Conservation (phyloP, 768 basidiomycete genomes). For the Dictyophora rubrovolvata region DNA sequence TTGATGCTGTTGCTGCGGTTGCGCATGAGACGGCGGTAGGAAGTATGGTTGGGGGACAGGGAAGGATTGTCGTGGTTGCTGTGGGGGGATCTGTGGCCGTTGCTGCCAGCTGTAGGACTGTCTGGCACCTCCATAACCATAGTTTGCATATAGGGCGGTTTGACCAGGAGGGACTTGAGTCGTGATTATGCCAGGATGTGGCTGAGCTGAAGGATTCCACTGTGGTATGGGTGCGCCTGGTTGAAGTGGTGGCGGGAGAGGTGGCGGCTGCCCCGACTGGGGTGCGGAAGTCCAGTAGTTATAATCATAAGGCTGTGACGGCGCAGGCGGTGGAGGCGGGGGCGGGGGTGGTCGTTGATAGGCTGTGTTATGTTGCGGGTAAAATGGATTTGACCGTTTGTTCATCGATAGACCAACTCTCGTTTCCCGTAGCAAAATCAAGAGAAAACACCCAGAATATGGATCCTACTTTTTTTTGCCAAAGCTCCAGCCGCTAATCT, state of each 20-base stretch:
- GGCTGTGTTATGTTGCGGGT: constrained; percentile 1
- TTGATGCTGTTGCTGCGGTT: constrained; percentile 9
- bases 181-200: constrained; percentile 23
- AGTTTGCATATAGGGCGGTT: constrained; percentile 81
- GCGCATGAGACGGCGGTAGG: constrained; percentile 20
- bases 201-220: constrained; percentile 41
- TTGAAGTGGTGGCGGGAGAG: constrained; percentile 41
- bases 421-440: not conserved
- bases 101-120: constrained; percentile 43
- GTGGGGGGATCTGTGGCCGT: constrained; percentile 10
- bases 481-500: too few species aligned
- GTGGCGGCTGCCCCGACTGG: constrained; percentile 33
- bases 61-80: constrained; percentile 40
- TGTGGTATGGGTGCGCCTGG: constrained; percentile 42
- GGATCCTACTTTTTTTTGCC: not conserved
- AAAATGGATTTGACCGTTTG: constrained; percentile 9
- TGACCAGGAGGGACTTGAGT: constrained; percentile 49
- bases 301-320: constrained; percentile 54
- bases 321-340: constrained; percentile 66
- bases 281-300: constrained; percentile 67
- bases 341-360: constrained; percentile 64
- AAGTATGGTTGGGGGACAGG: constrained; percentile 35
- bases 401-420: not conserved
- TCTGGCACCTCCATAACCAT: constrained; percentile 70
- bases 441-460: not conserved